Evolutionary conservation across 2,329 filamentous ascomycete species (phyloP).

Genomic region (Epichloe hybrida): DNA sequence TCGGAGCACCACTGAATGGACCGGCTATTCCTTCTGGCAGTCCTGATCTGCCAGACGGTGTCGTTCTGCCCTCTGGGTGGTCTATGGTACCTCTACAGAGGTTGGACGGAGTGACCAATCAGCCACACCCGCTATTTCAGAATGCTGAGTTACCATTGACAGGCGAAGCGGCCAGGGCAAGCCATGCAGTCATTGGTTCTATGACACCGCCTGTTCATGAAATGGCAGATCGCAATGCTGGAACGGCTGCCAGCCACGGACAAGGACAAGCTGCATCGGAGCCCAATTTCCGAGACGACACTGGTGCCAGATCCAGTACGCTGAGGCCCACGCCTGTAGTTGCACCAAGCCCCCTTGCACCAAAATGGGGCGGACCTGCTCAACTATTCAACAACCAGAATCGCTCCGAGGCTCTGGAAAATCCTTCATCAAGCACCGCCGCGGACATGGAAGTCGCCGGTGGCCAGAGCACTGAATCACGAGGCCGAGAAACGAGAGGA

Average conservation of each 20-base stretch:
- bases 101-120: constrained; percentile 24
- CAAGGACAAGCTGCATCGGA: neutral
- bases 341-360: constrained; percentile 33
- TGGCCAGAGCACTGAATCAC: neutral
- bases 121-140: constrained; percentile 9
- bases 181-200: constrained; percentile 2
- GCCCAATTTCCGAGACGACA: neutral
- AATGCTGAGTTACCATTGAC: constrained; percentile 6
- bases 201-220: neutral
- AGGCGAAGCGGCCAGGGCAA: constrained; percentile 7
- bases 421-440: constrained; percentile 3
- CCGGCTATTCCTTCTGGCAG: constrained; percentile 45
- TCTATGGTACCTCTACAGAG: constrained; percentile 48
- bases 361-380: constrained; percentile 37
- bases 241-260: neutral
- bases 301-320: neutral
- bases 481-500: neutral
- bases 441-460: neutral
- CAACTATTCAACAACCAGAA: constrained; percentile 30
- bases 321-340: constrained; percentile 23
- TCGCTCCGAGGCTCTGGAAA: constrained; percentile 13
- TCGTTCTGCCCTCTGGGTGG: constrained; percentile 53
- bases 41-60: constrained; percentile 46
- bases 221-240: neutral
- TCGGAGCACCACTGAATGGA: constrained; percentile 31